Evolutionary conservation across 176 grass and related monocot species (phyloP).

Genomic region (Oryza nivara): DNA sequence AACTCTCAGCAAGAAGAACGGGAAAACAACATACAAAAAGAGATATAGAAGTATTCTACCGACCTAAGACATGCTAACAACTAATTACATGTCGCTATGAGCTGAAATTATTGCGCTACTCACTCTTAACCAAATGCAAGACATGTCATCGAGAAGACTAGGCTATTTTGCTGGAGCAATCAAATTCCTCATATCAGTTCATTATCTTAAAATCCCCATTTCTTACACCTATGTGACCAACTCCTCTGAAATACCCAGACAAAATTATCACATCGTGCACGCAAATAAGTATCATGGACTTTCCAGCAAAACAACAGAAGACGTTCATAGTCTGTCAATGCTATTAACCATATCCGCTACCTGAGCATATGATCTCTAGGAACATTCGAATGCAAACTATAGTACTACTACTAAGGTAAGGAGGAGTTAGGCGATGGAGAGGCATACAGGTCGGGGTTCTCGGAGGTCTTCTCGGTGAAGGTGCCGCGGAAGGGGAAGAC

Average conservation of each 20-base stretch:
- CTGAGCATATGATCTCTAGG: not conserved
- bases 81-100: not conserved
- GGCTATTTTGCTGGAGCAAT: too few relatives aligned
- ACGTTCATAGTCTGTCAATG: not conserved
- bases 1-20: not conserved
- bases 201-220: not conserved
- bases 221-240: not conserved
- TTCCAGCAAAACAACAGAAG: not conserved
- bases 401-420: too few relatives aligned
- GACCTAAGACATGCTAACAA: not conserved
- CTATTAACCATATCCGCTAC: not conserved
- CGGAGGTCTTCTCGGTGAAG: slow-evolving; percentile 94
- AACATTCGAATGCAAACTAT: not conserved
- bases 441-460: slow-evolving; percentile 89
- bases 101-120: not conserved
- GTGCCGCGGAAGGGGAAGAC: slow-evolving; percentile 88
- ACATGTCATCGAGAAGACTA: not conserved
- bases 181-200: not conserved
- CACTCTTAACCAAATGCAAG: not conserved
- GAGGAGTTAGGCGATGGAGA: not conserved
- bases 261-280: not conserved
- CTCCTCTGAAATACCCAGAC: not conserved
- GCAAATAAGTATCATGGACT: not conserved
- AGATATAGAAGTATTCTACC: not conserved
- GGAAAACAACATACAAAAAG: not conserved